Conservation (phyloP, 2,329 filamentous ascomycete species). For the Golovinomyces cichoracearum region DNA sequence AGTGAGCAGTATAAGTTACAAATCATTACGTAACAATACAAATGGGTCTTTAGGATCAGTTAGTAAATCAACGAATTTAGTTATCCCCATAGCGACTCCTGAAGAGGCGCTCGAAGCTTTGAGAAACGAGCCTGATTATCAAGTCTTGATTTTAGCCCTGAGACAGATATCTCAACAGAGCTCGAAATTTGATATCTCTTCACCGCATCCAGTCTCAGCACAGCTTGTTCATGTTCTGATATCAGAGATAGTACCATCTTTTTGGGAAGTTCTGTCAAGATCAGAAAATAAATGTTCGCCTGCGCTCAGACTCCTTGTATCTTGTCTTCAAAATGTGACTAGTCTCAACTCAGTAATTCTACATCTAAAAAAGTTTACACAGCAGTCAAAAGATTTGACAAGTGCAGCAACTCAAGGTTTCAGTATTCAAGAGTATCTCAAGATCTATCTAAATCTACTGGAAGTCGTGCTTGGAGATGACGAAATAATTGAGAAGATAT, state of each 20-base stretch:
- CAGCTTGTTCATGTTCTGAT: constrained; percentile 54
- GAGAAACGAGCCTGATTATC: constrained; percentile 34
- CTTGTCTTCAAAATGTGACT: constrained; percentile 43
- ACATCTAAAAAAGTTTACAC: constrained; percentile 37
- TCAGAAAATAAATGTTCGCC: not conserved
- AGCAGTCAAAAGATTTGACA: constrained; percentile 20
- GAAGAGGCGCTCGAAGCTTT: constrained; percentile 32
- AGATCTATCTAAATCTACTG: constrained; percentile 20
- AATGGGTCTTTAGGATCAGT: too few relatives aligned
- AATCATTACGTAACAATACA: constrained; percentile 3
- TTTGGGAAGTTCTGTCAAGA: constrained; percentile 37
- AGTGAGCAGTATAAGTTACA: constrained; percentile 18
- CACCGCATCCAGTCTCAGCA: constrained; percentile 39
- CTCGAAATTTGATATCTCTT: constrained; percentile 27
- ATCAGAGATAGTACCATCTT: constrained; percentile 50
- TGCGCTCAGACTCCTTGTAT: constrained; percentile 27
- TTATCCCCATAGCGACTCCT: constrained; percentile 8
- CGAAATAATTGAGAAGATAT: constrained; percentile 19
- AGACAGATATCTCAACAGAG: constrained; percentile 21
- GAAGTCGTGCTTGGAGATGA: constrained; percentile 20
- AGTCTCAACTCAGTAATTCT: constrained; percentile 54
- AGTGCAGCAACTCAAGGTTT: constrained; percentile 11
- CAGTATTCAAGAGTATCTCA: constrained; percentile 15
- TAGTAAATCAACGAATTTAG: not conserved
- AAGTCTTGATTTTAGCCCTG: constrained; percentile 26